Conservation (phyloP, 129 eudicot species). For the Flaveria sonorensis region DNA sequence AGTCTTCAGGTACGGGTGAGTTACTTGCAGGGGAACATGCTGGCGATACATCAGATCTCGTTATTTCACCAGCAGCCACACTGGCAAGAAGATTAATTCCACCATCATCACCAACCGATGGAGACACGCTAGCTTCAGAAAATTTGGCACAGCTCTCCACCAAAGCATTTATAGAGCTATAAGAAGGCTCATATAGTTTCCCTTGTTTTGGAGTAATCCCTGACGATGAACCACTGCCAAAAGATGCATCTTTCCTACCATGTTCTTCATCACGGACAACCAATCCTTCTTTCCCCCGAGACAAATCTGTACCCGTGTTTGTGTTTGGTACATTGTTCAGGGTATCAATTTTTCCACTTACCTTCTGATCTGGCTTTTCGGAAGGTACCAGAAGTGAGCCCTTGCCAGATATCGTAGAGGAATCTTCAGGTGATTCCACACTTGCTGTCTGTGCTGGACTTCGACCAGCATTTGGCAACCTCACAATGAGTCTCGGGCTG, state of each 20-base stretch:
- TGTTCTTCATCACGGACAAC: constrained; percentile 44
- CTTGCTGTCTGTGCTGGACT: constrained; percentile 53
- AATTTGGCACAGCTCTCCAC: constrained; percentile 82
- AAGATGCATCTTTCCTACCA: constrained; percentile 33
- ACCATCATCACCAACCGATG: constrained; percentile 62
- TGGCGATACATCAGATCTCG: constrained; percentile 62
- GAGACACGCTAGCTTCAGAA: constrained; percentile 56
- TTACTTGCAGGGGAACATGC: constrained; percentile 50
- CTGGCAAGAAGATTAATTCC: constrained; percentile 94
- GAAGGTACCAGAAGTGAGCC: constrained; percentile 42
- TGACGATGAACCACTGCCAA: constrained; percentile 34
- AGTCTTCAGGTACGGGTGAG: constrained; percentile 45
- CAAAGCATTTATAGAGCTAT: constrained; percentile 73
- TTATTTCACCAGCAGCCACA: constrained; percentile 84
- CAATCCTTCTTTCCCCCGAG: constrained; percentile 40
- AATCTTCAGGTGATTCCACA: constrained; percentile 58
- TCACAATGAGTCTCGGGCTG: constrained; percentile 65
- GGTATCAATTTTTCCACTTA: constrained; percentile 37
- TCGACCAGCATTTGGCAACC: constrained; percentile 54
- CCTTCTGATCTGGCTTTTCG: constrained; percentile 49
- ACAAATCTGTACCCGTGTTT: constrained; percentile 39
- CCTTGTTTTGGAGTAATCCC: constrained; percentile 39
- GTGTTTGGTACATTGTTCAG: constrained; percentile 28
- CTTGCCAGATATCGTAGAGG: constrained; percentile 35
- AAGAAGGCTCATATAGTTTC: constrained; percentile 56